Base-by-base conservation (phyloP, 1,139 yeast genomes). In the Pichia kudriavzevii region DNA sequence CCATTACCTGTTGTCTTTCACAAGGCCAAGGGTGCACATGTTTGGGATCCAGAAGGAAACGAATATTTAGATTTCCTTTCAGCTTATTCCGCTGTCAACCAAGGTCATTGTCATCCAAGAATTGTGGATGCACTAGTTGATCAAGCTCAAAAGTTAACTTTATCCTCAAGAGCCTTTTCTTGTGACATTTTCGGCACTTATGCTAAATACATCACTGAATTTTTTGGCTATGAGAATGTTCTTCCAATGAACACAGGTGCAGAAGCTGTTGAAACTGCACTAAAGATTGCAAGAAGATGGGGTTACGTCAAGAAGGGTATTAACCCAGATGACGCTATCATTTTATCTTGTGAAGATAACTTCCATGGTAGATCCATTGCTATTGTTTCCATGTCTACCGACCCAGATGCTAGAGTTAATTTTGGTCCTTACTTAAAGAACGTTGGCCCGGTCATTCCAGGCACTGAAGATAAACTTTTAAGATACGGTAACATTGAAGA, bases 161-260 rank as follows among this genome's bases (percentile, higher is more conserved):
- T 88, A 45, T 80, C 93, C 38, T 85, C 95, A 26, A 72, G 98
- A 56, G 97, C 97, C 7, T 91, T 88, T 59, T 83, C 94, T 25
- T 80, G 84, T 40, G 95, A 88, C 58, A 79, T 79, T 12, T 85
- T 88, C 56, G 94, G 95, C 33, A 72, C 72, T 30, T 88, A 77
- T 55, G 94, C 96, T 49, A 84, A 87, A 60, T 91, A 74, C 55
- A 69, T 87, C 43, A 85, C 96, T 38, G 94, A 87, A 58, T 88
- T 66, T 58, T 88, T 91, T 65, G 73, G 79, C 56, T 88, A 84
- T 61, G 98, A 88, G 54, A 79, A 78, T 82, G 91, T 88, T 7
- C 68, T 88, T 59, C 98, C 98, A 48, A 88, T 88, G 96, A 88
- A 88, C 67, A 88, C 97, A 8, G 98, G 98, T 56, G 96, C 96